Evolutionary conservation across 345 rosid species (phyloP).

Genomic region (Raphanus raphanistrum): DNA sequence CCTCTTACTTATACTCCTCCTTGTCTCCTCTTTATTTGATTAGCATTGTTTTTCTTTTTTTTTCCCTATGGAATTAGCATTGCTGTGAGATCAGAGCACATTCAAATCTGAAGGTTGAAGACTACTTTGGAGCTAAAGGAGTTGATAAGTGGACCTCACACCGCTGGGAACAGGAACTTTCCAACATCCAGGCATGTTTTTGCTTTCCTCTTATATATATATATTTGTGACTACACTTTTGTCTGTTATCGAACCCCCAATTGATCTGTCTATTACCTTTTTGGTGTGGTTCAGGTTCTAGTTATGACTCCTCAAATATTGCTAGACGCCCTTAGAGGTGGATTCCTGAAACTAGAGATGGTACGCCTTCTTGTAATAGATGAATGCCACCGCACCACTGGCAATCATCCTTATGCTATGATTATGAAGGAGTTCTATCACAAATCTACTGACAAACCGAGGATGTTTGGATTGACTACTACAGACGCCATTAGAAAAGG

Average conservation of each 20-base stretch:
- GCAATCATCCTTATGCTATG: constrained; percentile 76
- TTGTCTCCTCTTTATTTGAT: background rate
- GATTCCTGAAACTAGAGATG: constrained; percentile 58
- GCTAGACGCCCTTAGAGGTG: constrained; percentile 69
- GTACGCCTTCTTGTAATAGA: constrained; percentile 70
- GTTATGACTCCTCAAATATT: constrained; percentile 96
- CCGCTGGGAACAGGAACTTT: constrained; percentile 71
- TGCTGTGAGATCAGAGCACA: constrained; percentile 50
- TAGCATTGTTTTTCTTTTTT: background rate
- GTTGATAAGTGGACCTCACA: constrained; percentile 62
- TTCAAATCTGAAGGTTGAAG: constrained; percentile 55
- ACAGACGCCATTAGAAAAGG: constrained; percentile 68
- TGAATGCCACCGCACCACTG: constrained; percentile 83
- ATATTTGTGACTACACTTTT: no score
- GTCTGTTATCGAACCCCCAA: constrained; percentile 1
- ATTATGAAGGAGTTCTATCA: constrained; percentile 91
- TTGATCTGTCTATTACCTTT: constrained; percentile 5
- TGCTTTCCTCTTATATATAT: background rate
- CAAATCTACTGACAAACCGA: constrained; percentile 62
- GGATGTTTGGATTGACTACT: constrained; percentile 84
- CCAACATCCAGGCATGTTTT: constrained; percentile 50
- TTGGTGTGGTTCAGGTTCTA: constrained; percentile 53
- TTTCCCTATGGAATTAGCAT: constrained; percentile 55
- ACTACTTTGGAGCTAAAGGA: constrained; percentile 77
- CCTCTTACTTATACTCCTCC: no score